Evolutionary conservation across 192 early-diverging fungal species (phyloP), one percentile per base, ranked within the genome.

Genomic region (Backusella liffmaniae): DNA sequence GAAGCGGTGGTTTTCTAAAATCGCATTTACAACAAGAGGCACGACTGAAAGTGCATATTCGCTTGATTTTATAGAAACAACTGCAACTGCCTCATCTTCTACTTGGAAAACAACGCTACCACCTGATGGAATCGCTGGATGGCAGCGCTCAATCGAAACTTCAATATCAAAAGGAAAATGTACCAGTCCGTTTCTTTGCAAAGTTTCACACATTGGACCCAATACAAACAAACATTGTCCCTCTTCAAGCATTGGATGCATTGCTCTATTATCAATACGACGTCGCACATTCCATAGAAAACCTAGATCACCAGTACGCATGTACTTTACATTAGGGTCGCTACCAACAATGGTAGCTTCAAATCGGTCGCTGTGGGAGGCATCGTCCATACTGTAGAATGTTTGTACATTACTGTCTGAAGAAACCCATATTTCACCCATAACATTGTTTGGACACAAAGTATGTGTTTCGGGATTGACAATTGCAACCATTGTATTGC

Each of bases 381-480:
- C 77, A 35, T 80, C 81, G 34, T 84, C 84, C 12, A 82, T 74
- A 1, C 81, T 81, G 49, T 86, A 80, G 32, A 83, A 86, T 1
- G 84, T 83, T 59, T 85, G 84, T 4, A 84, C 83, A 76, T 87
- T 91, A 32, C 83, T 53, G 46, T 90, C 86, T 18, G 89, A 91
- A 30, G 85, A 90, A 15, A 96, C 94, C 94, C 94, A 96, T 15
- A 96, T 95, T 83, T 95, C 95, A 53, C 95, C 95, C 68, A 95
- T 84, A 59, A 88, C 86, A 44, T 93, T 89, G 4, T 87, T 87
- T 6, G 88, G 80, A 75, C 93, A 90, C 8, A 94, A 83, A n/a
- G 78, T 84, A 10, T 86, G 86, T 13, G 94, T 94, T 68, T 86
- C 86, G 1, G 95, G 93, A 67, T 96, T 89, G 35, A 96, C 92